These are phyloP conservation scores for Starmerella floris DNA, from an alignment of 805 yeast species.

Conservation along the genomic window DNA sequence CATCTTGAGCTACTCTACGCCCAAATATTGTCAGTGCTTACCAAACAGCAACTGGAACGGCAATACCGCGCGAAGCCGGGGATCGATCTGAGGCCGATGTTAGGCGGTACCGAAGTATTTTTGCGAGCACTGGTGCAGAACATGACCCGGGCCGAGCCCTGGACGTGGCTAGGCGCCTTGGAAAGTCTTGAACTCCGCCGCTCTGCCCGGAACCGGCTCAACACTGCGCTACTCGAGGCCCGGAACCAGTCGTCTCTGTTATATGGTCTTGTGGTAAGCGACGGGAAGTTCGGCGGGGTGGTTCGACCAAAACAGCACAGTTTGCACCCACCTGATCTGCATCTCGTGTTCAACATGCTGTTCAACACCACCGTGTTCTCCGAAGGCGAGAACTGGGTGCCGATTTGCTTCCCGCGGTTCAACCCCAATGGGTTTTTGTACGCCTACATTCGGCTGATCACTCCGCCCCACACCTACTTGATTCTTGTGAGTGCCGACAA, in stretches of 20 bases:
- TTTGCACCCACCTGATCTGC: conserved; percentile 69
- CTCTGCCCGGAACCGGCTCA: conserved; percentile 44
- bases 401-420: conserved; percentile 82
- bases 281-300: conserved; percentile 52
- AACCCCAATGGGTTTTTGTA: conserved; percentile 79
- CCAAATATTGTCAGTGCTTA: conserved; percentile 65
- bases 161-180: conserved; percentile 49
- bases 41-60: conserved; percentile 61
- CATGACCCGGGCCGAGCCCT: conserved; percentile 42
- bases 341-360: conserved; percentile 57
- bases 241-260: conserved; percentile 42
- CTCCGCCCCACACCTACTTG: conserved; percentile 29
- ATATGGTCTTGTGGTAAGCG: conserved; percentile 61
- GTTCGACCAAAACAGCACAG: conserved; percentile 68
- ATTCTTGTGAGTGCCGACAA: conserved; percentile 54
- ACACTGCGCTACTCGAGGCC: conserved; percentile 38
- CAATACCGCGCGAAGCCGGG: conserved; percentile 61
- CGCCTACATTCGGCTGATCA: conserved; percentile 56
- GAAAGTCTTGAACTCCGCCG: conserved; percentile 50
- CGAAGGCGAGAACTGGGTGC: conserved; percentile 72
- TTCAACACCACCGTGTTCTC: conserved; percentile 42
- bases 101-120: conserved; percentile 65
- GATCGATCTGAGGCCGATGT: conserved; percentile 63
- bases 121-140: conserved; percentile 49
- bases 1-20: conserved; percentile 66